Percentiles rank a stretch among this genome's conserved stretches.
Evolutionary conservation across 768 basidiomycete genomes (phyloP).

Genomic region (Collybia mongolica): DNA sequence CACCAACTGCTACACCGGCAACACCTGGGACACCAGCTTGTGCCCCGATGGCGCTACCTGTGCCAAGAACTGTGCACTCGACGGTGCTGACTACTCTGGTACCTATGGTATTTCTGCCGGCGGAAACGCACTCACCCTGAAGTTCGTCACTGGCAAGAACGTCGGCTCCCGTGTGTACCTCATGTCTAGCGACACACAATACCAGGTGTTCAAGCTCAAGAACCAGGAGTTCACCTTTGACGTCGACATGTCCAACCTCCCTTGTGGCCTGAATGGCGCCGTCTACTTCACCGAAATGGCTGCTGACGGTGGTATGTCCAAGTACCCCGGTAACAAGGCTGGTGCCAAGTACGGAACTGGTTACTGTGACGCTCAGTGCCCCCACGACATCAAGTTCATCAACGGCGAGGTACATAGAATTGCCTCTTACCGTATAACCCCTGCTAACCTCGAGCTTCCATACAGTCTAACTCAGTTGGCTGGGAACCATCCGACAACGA

Average conservation of each 20-base stretch:
- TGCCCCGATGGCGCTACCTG: constrained; percentile 51
- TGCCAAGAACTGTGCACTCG: constrained; percentile 41
- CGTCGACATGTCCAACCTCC: constrained; percentile 46
- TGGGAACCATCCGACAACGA: constrained; percentile 28
- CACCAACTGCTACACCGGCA: constrained; percentile 55
- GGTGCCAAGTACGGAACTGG: constrained; percentile 57
- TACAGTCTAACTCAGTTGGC: constrained; percentile 33
- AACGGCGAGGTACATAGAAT: constrained; percentile 43
- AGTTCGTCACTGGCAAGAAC: constrained; percentile 46
- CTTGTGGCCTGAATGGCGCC: constrained; percentile 47
- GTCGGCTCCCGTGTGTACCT: constrained; percentile 36
- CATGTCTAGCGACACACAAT: constrained; percentile 29
- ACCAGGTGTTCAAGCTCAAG: constrained; percentile 36
- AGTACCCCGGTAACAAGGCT: constrained; percentile 53
- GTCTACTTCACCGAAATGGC: constrained; percentile 62
- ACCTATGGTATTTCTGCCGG: constrained; percentile 53
- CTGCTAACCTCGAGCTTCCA: neutral
- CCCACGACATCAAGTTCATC: constrained; percentile 60
- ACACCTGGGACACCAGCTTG: constrained; percentile 49
- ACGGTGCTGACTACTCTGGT: constrained; percentile 47
- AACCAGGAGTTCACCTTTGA: constrained; percentile 50
- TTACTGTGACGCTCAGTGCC: constrained; percentile 66
- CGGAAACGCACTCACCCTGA: constrained; percentile 45
- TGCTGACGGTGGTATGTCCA: constrained; percentile 48
- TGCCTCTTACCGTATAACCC: neutral